These are phyloP conservation scores for Thymus quinquecostatus DNA, from an alignment of 257 asterid species.

Conservation along the genomic window DNA sequence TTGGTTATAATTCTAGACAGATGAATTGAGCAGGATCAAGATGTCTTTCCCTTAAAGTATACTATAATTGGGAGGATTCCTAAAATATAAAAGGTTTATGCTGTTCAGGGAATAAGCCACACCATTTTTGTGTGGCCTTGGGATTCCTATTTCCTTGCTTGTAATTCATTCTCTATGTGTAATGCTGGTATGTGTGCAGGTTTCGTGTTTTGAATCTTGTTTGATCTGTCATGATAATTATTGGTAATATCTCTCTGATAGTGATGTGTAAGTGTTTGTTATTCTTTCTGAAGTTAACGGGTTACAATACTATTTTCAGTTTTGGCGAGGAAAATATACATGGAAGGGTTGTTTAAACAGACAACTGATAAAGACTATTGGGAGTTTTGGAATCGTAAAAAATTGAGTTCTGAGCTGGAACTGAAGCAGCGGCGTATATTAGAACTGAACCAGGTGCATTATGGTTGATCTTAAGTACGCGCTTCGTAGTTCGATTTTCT, in stretches of 20 bases:
- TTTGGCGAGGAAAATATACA: conserved; percentile 72
- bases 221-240: neutral
- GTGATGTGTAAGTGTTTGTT: conserved; percentile 4
- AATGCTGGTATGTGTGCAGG: conserved; percentile 9
- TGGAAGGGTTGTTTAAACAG: conserved; percentile 87
- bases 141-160: neutral
- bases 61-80: neutral
- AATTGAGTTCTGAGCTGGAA: conserved; percentile 82
- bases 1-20: too few relatives aligned
- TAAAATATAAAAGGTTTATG: neutral
- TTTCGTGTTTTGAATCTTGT: conserved; percentile 6
- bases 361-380: conserved; percentile 78
- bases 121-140: neutral
- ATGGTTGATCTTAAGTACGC: conserved; percentile 25
- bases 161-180: neutral
- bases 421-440: conserved; percentile 65
- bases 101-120: neutral
- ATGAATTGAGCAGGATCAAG: neutral
- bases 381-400: conserved; percentile 92
- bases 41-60: neutral
- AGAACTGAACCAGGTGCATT: conserved; percentile 68
- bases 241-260: neutral
- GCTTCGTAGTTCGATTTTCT: conserved; percentile 20
- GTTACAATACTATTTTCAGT: conserved; percentile 49
- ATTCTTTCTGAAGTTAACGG: conserved; percentile 24